Percentiles rank a stretch among this genome's conserved stretches.
phyloP scores from a whole-genome alignment of 805 yeast species.

The Pichia sporocuriosa region DNA sequence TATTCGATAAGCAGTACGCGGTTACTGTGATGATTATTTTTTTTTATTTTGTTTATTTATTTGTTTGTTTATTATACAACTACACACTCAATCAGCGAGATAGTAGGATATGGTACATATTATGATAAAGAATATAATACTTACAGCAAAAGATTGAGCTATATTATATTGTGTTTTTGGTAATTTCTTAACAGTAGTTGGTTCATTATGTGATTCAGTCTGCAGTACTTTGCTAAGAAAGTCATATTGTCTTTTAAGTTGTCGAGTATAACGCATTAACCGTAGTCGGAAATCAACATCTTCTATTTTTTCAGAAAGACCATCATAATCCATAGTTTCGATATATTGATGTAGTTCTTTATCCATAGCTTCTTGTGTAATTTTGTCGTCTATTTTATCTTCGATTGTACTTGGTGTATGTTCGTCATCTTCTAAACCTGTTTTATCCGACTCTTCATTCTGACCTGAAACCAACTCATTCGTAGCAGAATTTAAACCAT shows the following conservation, averaged over 20 bases:
- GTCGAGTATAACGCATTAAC: not conserved
- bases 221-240: not conserved
- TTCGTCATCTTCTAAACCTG: not conserved
- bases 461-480: no score
- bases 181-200: no score
- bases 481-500: no score
- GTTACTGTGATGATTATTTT: no score
- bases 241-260: not conserved
- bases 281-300: constrained; percentile 2
- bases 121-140: not conserved
- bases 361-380: no score
- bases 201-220: not conserved
- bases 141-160: not conserved
- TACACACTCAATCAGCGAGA: constrained; percentile 10
- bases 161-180: no score
- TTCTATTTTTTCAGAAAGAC: not conserved
- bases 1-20: not conserved
- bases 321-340: not conserved
- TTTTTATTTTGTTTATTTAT: no score
- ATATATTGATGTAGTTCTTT: constrained; percentile 1
- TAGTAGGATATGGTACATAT: constrained; percentile 9
- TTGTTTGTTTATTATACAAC: not conserved
- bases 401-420: not conserved
- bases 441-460: not conserved
- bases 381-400: not conserved